phyloP scores from a whole-genome alignment of 2,329 filamentous ascomycete species.

The Beauveria rudraprayagi region DNA sequence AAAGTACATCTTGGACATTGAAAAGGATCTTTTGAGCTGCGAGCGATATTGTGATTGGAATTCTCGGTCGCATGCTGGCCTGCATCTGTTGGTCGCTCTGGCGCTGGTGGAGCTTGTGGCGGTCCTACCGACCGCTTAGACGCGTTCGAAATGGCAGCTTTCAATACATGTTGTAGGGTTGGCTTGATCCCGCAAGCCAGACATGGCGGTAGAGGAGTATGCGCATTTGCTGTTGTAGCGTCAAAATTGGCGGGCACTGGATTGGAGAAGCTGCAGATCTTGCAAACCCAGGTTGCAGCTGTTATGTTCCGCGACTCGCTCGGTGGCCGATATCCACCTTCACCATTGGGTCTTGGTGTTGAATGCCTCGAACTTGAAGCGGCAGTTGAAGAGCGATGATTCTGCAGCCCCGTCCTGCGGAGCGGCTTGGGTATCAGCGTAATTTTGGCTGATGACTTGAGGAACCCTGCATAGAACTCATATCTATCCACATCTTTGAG shows the following conservation, averaged over 20 bases:
- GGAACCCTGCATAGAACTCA: slow-evolving; percentile 87
- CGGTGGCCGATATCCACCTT: slow-evolving; percentile 32
- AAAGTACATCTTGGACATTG: slow-evolving; percentile 88
- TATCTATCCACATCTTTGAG: slow-evolving; percentile 84
- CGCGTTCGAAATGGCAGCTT: slow-evolving; percentile 74
- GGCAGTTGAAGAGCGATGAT: slow-evolving; percentile 37
- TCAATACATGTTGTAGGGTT: slow-evolving; percentile 70
- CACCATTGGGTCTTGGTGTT: slow-evolving; percentile 21
- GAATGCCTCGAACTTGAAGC: slow-evolving; percentile 38
- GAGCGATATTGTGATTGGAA: not conserved
- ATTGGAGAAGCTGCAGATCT: slow-evolving; percentile 93
- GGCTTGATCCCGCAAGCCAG: slow-evolving; percentile 92
- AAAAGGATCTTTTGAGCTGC: slow-evolving; percentile 32
- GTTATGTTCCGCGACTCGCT: slow-evolving; percentile 24
- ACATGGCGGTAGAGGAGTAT: slow-evolving; percentile 78
- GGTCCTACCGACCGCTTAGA: slow-evolving; percentile 40
- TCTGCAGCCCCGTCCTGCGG: slow-evolving; percentile 55
- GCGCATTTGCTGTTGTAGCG: slow-evolving; percentile 66
- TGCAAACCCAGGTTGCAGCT: slow-evolving; percentile 85
- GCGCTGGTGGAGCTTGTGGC: slow-evolving; percentile 12
- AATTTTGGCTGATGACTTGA: slow-evolving; percentile 92
- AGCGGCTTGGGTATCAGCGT: slow-evolving; percentile 76
- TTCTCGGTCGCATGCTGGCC: not conserved
- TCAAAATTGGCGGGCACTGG: slow-evolving; percentile 91
- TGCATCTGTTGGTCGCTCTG: not conserved